Evolutionary conservation across 2,329 filamentous ascomycete species (phyloP).

Genomic region (Aspergillus sp.): DNA sequence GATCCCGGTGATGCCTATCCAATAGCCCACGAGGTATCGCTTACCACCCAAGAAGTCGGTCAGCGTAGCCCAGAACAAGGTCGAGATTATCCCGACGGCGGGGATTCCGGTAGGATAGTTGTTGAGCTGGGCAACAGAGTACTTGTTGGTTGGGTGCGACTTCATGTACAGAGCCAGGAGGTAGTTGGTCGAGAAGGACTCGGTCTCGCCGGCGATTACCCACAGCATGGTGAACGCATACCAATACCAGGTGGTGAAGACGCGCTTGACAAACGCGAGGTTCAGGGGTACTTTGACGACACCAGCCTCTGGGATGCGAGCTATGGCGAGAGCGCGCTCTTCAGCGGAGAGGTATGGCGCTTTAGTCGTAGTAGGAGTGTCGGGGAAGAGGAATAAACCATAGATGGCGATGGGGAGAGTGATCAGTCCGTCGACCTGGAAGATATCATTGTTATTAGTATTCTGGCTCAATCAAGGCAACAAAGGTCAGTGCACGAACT

Average conservation of each 20-base stretch:
- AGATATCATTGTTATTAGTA: not conserved
- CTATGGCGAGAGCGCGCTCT: slow-evolving; percentile 30
- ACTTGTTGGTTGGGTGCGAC: slow-evolving; percentile 42
- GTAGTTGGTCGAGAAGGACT: slow-evolving; percentile 66
- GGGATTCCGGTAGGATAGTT: slow-evolving; percentile 54
- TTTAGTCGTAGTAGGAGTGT: slow-evolving; percentile 34
- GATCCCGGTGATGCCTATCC: slow-evolving; percentile 62
- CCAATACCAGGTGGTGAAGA: slow-evolving; percentile 36
- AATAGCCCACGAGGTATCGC: slow-evolving; percentile 65
- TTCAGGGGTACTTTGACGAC: slow-evolving; percentile 19
- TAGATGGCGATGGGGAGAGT: slow-evolving; percentile 44
- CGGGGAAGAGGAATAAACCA: slow-evolving; percentile 42
- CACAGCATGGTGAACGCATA: slow-evolving; percentile 37
- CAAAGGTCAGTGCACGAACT: slow-evolving; percentile 10
- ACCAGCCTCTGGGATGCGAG: slow-evolving; percentile 26
- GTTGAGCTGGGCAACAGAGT: slow-evolving; percentile 51
- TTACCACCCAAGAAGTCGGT: slow-evolving; percentile 61
- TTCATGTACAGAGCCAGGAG: slow-evolving; percentile 54
- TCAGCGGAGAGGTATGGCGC: slow-evolving; percentile 32
- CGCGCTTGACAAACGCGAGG: slow-evolving; percentile 24
- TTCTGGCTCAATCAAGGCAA: slow-evolving; percentile 4
- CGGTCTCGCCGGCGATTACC: slow-evolving; percentile 67
- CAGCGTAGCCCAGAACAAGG: slow-evolving; percentile 66
- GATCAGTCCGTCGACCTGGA: slow-evolving; percentile 37
- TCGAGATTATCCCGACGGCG: slow-evolving; percentile 53